These are phyloP conservation scores for Dendryphion nanum DNA, from an alignment of 2,329 filamentous ascomycete species.

Conservation along the genomic window DNA sequence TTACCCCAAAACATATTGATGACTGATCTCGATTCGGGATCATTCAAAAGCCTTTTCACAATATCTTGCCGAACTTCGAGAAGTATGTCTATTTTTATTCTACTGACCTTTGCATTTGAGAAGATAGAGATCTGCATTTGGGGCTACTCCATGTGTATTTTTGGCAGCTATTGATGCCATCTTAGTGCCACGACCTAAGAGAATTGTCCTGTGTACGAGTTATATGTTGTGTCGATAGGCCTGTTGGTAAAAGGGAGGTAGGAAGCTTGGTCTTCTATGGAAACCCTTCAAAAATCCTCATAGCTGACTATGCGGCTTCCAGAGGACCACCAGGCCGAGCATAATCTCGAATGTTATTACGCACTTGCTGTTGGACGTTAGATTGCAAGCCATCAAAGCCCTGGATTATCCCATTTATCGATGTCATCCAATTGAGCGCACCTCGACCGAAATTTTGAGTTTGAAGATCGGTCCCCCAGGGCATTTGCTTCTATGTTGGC, in stretches of 20 bases:
- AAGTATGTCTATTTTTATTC: neutral
- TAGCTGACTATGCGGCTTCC: neutral
- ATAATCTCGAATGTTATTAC: neutral
- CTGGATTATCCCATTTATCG: neutral
- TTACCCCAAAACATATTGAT: neutral
- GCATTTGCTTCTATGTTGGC: neutral
- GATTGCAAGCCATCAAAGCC: neutral
- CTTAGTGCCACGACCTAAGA: neutral
- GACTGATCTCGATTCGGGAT: neutral
- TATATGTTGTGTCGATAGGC: neutral
- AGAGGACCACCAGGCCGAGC: neutral
- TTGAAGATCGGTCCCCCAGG: neutral
- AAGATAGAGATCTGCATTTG: neutral
- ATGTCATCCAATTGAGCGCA: neutral
- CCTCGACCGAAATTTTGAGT: neutral
- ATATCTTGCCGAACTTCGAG: neutral
- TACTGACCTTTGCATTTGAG: neutral
- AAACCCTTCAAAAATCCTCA: neutral
- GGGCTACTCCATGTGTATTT: neutral
- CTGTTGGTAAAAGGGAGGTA: neutral
- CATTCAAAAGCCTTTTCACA: neutral
- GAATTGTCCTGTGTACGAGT: neutral
- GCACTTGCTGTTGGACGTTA: neutral
- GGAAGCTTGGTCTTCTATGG: neutral
- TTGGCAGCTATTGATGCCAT: neutral